phyloP scores from a whole-genome alignment of 257 asterid species.

The Leptodermis oblonga region DNA sequence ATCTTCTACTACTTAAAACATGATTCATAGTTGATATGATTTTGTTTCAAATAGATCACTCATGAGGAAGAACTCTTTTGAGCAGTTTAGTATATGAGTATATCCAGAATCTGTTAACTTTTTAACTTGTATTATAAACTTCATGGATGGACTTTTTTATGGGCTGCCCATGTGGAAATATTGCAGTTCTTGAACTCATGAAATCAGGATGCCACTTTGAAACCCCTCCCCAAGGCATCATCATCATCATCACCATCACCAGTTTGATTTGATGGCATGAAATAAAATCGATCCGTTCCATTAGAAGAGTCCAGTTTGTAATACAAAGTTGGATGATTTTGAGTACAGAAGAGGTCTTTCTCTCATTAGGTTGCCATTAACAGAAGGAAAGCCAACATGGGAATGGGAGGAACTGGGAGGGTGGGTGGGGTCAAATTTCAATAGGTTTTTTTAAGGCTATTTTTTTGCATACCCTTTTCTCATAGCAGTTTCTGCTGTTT shows the following conservation, averaged over 20 bases:
- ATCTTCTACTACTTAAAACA: not conserved
- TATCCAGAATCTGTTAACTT: constrained; percentile 16
- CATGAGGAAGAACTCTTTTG: constrained; percentile 13
- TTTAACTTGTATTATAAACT: not conserved
- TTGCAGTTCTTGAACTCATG: constrained; percentile 10
- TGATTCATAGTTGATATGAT: not conserved
- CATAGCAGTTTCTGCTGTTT: not conserved
- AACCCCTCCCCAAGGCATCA: not conserved
- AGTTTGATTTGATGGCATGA: not conserved
- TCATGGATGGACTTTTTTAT: constrained; percentile 2
- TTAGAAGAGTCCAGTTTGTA: too few relatives aligned
- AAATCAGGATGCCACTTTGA: constrained; percentile 8
- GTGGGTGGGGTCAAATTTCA: not conserved
- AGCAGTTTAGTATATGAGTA: constrained; percentile 9
- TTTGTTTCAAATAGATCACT: constrained; percentile 17
- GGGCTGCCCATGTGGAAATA: constrained; percentile 5
- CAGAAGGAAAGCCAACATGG: constrained; percentile 26
- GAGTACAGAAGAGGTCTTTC: constrained; percentile 37
- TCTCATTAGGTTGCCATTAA: constrained; percentile 35
- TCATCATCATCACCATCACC: too few relatives aligned
- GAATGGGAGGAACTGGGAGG: not conserved
- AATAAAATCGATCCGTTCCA: too few relatives aligned
- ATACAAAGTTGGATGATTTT: constrained; percentile 15
- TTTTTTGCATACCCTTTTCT: constrained; percentile 18
- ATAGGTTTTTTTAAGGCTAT: not conserved